Base-by-base conservation (phyloP, 192 early-diverging fungal species). In the Backusella liffmaniae region DNA sequence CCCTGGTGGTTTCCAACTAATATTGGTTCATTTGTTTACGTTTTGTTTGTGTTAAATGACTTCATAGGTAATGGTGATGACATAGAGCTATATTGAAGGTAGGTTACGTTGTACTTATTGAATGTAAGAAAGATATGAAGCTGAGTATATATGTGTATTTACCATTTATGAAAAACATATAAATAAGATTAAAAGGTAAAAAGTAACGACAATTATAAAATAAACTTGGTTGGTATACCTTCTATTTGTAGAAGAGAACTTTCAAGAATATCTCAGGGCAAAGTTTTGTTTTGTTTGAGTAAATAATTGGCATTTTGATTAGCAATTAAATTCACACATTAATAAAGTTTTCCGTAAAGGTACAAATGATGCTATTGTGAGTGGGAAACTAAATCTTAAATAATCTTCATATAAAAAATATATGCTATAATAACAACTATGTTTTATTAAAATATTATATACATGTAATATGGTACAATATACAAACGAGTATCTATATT, bases 261-360 rank as follows among this genome's bases (percentile, higher is more conserved):
- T 56, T 56, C 53, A 56, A 56, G 53, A 56, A 56, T 16, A 44
- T 56, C n/a, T 56, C 18, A 56, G 53, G 53, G 53, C 53, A 56
- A 8, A 6, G 9, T 56, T 56, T 44, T 44, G 5, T 44, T 56
- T 56, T 56, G 4, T 56, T 32, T 56, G 51, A 53, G 51, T 53
- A 53, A 53, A 53, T 26, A 59, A 59, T 59, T 10, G 12, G 0
- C 23, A 53, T 56, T 56, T 29, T 62, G 56, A 62, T 62, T 62
- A 62, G 56, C 56, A 62, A 62, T 62, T 62, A 29, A 62, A 62
- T 62, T 62, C 56, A 62, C 56, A 62, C 56, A 62, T 62, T 62
- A 62, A 59, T 59, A 59, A 23, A 59, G 21, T 62, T 62, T 62
- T 62, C 4, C 8, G 8, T 29, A 62, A 9, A 62, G 32, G 32